A percentile compares a stretch with the other conserved stretches of the same genome.
phyloP scores from a whole-genome alignment of 306 rosid species.

The Medicago ruthenica region DNA sequence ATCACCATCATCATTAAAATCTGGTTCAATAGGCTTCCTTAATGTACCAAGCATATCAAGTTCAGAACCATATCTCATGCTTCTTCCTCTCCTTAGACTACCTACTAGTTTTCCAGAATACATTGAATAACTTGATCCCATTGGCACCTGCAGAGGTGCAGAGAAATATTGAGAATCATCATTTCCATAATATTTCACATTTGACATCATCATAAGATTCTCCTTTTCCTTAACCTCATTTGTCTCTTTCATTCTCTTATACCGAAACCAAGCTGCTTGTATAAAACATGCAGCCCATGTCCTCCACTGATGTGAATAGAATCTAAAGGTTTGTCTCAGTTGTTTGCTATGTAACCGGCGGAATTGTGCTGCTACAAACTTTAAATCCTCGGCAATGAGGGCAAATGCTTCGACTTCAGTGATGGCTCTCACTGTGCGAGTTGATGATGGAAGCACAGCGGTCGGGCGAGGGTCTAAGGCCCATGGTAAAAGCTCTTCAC shows the following conservation, averaged over 20 bases:
- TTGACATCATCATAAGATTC: slow-evolving; percentile 1
- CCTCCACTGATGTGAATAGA: slow-evolving; percentile 60
- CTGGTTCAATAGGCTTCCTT: slow-evolving; percentile 66
- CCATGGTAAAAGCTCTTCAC: slow-evolving; percentile 69
- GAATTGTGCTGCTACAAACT: slow-evolving; percentile 62
- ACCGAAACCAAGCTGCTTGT: slow-evolving; percentile 72
- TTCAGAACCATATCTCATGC: slow-evolving; percentile 50
- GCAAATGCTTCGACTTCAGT: slow-evolving; percentile 73
- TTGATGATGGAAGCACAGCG: slow-evolving; percentile 55
- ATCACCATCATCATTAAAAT: slow-evolving; percentile 46
- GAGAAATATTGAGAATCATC: slow-evolving; percentile 46
- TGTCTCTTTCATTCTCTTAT: slow-evolving; percentile 51
- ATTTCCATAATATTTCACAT: slow-evolving; percentile 23
- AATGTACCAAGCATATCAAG: slow-evolving; percentile 51
- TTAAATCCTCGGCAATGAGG: slow-evolving; percentile 59
- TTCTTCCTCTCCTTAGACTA: slow-evolving; percentile 53
- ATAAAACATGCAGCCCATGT: slow-evolving; percentile 71
- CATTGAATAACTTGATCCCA: slow-evolving; percentile 19
- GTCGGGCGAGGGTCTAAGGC: slow-evolving; percentile 59
- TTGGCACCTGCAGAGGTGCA: slow-evolving; percentile 47
- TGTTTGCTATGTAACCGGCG: slow-evolving; percentile 63
- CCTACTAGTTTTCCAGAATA: slow-evolving; percentile 44
- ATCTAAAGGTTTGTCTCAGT: slow-evolving; percentile 56
- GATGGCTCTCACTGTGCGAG: slow-evolving; percentile 58
- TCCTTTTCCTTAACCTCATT: slow-evolving; percentile 52